Conservation (phyloP, 495 filamentous ascomycete genomes). For the Corynascus novoguineensis region DNA sequence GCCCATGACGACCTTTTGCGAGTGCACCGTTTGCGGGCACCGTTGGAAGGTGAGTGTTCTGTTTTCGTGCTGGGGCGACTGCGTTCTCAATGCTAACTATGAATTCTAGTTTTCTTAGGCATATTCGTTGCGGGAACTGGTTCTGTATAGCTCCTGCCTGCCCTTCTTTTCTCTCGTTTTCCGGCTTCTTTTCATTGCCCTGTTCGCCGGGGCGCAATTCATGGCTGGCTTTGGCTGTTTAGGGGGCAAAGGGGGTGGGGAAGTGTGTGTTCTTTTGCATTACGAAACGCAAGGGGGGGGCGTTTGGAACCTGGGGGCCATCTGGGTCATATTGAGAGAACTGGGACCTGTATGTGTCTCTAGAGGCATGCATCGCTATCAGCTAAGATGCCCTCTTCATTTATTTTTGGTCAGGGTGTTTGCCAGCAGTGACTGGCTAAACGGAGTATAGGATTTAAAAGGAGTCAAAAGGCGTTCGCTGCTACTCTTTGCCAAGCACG, state of each 20-base stretch:
- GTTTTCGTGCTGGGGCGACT: background rate
- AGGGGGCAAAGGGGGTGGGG: background rate
- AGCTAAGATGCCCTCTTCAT: background rate
- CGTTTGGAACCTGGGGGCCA: background rate
- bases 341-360: background rate
- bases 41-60: slow-evolving; percentile 59
- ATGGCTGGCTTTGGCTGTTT: background rate
- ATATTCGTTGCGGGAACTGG: background rate
- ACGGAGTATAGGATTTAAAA: slow-evolving; percentile 4
- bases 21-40: slow-evolving; percentile 69
- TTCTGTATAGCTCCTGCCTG: background rate
- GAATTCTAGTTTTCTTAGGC: slow-evolving; percentile 16
- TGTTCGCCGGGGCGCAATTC: background rate
- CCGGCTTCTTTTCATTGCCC: background rate
- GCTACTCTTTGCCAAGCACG: too few relatives aligned
- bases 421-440: background rate
- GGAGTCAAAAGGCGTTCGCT: slow-evolving; percentile 7
- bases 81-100: background rate
- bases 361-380: slow-evolving; percentile 5
- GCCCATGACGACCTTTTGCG: slow-evolving; percentile 80
- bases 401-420: slow-evolving; percentile 10
- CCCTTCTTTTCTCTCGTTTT: slow-evolving; percentile 6
- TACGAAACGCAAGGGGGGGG: background rate
- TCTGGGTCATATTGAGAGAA: background rate
- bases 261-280: background rate